Conservation (phyloP, 352 stramenopile species). For the Globisporangium iwayamae region DNA sequence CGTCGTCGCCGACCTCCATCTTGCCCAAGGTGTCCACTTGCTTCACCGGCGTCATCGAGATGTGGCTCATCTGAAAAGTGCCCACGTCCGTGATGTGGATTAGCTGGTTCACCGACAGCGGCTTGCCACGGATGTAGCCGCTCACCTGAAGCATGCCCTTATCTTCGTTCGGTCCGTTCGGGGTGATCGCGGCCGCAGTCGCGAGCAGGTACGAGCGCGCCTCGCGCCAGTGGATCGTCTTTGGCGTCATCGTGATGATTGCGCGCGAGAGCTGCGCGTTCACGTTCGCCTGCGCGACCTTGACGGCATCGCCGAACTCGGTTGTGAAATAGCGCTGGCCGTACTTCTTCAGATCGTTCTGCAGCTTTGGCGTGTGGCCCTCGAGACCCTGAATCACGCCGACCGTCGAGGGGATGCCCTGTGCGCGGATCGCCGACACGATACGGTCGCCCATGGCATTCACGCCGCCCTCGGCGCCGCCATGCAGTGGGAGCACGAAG, state of each 20-base stretch:
- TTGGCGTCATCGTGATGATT: slow-evolving; percentile 75
- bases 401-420: slow-evolving; percentile 88
- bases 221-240: slow-evolving; percentile 87
- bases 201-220: slow-evolving; percentile 86
- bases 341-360: slow-evolving; percentile 81
- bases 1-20: slow-evolving; percentile 29
- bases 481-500: slow-evolving; percentile 68
- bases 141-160: slow-evolving; percentile 83
- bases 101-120: slow-evolving; percentile 94
- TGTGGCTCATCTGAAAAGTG: slow-evolving; percentile 88
- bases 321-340: slow-evolving; percentile 87
- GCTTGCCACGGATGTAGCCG: slow-evolving; percentile 94
- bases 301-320: slow-evolving; percentile 85
- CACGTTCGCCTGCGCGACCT: slow-evolving; percentile 77
- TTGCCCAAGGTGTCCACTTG: slow-evolving; percentile 40
- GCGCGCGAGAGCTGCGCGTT: slow-evolving; percentile 76
- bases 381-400: slow-evolving; percentile 86
- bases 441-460: slow-evolving; percentile 86
- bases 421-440: slow-evolving; percentile 89
- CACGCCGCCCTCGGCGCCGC: slow-evolving; percentile 81
- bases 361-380: slow-evolving; percentile 54
- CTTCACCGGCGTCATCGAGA: slow-evolving; percentile 47
- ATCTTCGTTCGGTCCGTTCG: slow-evolving; percentile 48
- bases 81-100: slow-evolving; percentile 96
- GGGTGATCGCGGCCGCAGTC: slow-evolving; percentile 56